These are phyloP conservation scores for Penicillium alfredii DNA, from an alignment of 495 filamentous ascomycete species.

Conservation along the genomic window DNA sequence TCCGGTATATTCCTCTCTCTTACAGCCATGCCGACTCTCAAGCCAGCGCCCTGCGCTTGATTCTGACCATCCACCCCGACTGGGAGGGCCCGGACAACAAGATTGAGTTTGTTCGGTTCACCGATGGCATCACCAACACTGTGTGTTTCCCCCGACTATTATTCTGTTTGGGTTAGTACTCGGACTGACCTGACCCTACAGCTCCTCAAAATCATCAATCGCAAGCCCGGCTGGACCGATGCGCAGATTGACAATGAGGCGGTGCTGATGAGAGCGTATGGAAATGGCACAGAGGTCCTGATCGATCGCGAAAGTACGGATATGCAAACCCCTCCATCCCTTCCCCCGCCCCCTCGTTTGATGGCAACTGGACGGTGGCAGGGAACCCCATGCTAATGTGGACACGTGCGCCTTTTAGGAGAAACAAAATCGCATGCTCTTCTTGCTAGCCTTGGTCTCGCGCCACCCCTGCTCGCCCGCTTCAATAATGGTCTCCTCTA, in stretches of 20 bases:
- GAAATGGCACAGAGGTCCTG: constrained; percentile 86
- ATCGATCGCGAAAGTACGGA: constrained; percentile 90
- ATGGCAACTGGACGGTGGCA: too few relatives aligned
- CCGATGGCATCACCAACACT: constrained; percentile 97
- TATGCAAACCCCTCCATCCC: constrained; percentile 11
- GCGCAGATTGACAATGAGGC: constrained; percentile 80
- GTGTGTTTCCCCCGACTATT: constrained; percentile 39
- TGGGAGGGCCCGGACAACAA: constrained; percentile 71
- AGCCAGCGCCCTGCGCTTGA: constrained; percentile 67
- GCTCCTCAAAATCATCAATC: constrained; percentile 83
- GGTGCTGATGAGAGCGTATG: constrained; percentile 88
- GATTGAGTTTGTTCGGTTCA: constrained; percentile 88
- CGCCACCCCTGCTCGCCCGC: constrained; percentile 80
- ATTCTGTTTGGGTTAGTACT: too few relatives aligned
- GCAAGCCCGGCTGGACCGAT: constrained; percentile 65
- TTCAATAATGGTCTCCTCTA: constrained; percentile 97
- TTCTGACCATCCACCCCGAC: constrained; percentile 73
- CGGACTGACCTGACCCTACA: too few relatives aligned
- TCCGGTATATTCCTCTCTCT: constrained; percentile 61
- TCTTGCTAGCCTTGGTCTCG: constrained; percentile 71
- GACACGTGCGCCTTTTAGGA: constrained; percentile 40
- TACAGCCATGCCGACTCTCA: constrained; percentile 72
- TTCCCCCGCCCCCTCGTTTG: constrained; percentile 6
- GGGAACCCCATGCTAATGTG: constrained; percentile 30
- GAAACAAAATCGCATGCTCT: constrained; percentile 66